These are phyloP conservation scores for Mallotus japonicus DNA, from an alignment of 441 rosid species.

Conservation along the genomic window DNA sequence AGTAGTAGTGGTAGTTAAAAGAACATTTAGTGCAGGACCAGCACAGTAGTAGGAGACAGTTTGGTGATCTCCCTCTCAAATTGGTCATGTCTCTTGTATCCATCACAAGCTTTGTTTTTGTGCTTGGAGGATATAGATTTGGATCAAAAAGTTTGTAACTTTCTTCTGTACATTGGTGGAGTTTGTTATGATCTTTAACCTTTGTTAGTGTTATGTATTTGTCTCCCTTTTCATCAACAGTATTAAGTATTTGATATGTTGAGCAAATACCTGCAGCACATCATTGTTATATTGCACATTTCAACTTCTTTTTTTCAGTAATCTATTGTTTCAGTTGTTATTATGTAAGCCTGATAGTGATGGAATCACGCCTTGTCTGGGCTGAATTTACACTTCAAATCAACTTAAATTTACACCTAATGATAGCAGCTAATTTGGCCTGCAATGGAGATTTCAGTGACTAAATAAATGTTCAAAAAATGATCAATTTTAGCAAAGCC, in stretches of 20 bases:
- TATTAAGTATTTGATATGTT: conserved; percentile 12
- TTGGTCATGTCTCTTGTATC: conserved; percentile 24
- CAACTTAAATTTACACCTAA: background rate
- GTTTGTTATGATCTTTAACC: conserved; percentile 14
- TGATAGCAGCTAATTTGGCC: background rate
- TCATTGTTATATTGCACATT: background rate
- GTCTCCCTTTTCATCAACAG: conserved; percentile 11
- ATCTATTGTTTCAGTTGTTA: background rate
- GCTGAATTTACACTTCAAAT: background rate
- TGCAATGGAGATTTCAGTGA: background rate
- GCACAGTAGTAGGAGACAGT: conserved; percentile 51
- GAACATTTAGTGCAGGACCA: conserved; percentile 26
- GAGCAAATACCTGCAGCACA: conserved; percentile 15
- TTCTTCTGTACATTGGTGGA: conserved; percentile 26
- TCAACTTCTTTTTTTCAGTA: background rate
- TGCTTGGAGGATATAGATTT: conserved; percentile 36
- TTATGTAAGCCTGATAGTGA: conserved; percentile 2
- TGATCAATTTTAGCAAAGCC: background rate
- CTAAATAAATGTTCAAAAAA: background rate
- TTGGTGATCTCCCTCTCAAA: conserved; percentile 59
- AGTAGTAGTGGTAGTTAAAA: background rate
- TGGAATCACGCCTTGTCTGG: background rate
- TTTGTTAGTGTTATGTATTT: conserved; percentile 11
- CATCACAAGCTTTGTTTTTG: conserved; percentile 43
- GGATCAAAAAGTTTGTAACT: conserved; percentile 4